Evolutionary conservation across 805 yeast species (phyloP), one percentile per base, ranked within the genome.

Genomic region (Teunomyces kruisii): DNA sequence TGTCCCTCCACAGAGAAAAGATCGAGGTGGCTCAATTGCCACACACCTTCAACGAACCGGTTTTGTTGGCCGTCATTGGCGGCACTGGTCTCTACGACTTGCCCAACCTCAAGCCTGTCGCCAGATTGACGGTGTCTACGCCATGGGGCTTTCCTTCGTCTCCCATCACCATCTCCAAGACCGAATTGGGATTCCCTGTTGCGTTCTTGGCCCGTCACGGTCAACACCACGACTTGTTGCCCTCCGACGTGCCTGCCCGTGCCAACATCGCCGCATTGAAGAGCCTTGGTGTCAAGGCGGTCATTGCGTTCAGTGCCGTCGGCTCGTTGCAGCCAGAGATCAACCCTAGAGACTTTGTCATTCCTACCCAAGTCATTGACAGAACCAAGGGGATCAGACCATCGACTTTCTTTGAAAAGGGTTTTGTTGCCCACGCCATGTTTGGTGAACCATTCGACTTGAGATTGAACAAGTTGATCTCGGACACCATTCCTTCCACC

Each of bases 131-230:
- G 12, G 68, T 90, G 47, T 78, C 86, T 14, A 94, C 99, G 3
- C 99, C 99, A 16, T 94, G 98, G 98, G 99, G 99, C 9, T 79
- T 77, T 54, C 97, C 99, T 16, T 90, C 97, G 4, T 85, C 96
- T 10, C 91, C 97, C 32, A 87, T 94, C 61, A 91, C 97, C 40
- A 83, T 94, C 49, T 85, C 96, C n/a, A 81, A 77, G 53, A 88
- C 96, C 33, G 67, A 70, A 2, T 56, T 70, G 29, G 96, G 96
- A 1, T 83, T 88, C 64, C 88, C 90, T 39, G 86, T 94, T 41
- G 98, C 98, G 1, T 94, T 94, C 59, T 75, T 94, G 54, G 94
- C 97, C 12, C 82, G 99, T 67, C 99, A 94, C 62, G 99, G 99
- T 35, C 70, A 75, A 32, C 84, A 87, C 62, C 99, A 94, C 67